A percentile compares a stretch with the other conserved stretches of the same genome.
Evolutionary conservation across 768 basidiomycete genomes (phyloP).

Genomic region (Mycena indigotica): DNA sequence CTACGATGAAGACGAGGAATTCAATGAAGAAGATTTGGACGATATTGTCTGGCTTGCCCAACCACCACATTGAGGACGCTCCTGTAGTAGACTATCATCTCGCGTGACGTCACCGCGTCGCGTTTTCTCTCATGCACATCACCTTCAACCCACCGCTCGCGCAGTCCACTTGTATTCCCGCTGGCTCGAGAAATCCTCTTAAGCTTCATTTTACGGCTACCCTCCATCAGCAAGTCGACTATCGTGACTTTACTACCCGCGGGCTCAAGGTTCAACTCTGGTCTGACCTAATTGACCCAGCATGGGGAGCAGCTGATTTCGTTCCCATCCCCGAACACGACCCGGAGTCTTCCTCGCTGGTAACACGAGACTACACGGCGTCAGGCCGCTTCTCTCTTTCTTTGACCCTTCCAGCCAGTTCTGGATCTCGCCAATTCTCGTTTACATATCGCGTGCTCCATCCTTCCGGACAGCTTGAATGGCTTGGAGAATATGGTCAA

Average conservation of each 20-base stretch:
- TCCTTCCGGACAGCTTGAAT: constrained; percentile 43
- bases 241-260: constrained; percentile 31
- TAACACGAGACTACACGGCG: neutral
- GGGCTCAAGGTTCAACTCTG: constrained; percentile 45
- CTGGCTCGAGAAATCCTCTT: neutral
- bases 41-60: constrained; percentile 23
- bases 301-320: constrained; percentile 42
- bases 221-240: constrained; percentile 31
- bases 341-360: constrained; percentile 16
- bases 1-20: constrained; percentile 25
- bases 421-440: constrained; percentile 27
- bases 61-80: constrained; percentile 4
- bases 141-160: constrained; percentile 43
- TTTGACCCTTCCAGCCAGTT: neutral
- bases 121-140: constrained; percentile 35
- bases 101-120: neutral
- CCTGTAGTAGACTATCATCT: neutral
- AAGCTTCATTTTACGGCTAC: constrained; percentile 41
- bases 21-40: constrained; percentile 25
- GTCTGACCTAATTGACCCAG: constrained; percentile 38
- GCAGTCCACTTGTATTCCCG: constrained; percentile 31
- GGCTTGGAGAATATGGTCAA: constrained; percentile 48
- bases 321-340: neutral
- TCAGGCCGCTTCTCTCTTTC: constrained; percentile 12
- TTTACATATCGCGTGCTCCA: constrained; percentile 55